phyloP scores from a whole-genome alignment of 1,284 basidiomycete species.

The Leucoagaricus sp. region DNA sequence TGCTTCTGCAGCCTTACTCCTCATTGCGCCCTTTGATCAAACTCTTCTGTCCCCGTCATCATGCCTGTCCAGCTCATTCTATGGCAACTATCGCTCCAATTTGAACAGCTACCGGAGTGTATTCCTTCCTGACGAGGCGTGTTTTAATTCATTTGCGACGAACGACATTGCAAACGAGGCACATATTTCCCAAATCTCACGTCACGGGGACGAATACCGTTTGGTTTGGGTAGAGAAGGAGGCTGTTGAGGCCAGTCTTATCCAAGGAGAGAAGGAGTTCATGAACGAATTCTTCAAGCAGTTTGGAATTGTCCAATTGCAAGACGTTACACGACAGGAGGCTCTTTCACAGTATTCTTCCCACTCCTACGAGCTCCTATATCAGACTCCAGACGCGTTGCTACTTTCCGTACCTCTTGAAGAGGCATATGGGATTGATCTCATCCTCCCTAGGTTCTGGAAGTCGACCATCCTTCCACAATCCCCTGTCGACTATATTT shows the following conservation, averaged over 20 bases:
- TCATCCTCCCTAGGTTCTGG: constrained; percentile 61
- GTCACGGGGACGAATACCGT: constrained; percentile 30
- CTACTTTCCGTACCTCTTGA: constrained; percentile 45
- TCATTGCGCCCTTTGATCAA: constrained; percentile 41
- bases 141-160: constrained; percentile 29
- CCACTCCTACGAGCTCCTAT: constrained; percentile 35
- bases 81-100: constrained; percentile 51
- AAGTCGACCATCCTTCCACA: constrained; percentile 54
- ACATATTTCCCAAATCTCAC: constrained; percentile 10
- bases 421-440: constrained; percentile 43
- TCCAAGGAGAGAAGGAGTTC: constrained; percentile 12
- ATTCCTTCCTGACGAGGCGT: constrained; percentile 36
- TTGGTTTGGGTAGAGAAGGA: constrained; percentile 66
- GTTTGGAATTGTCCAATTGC: constrained; percentile 16
- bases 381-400: constrained; percentile 41
- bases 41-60: constrained; percentile 32
- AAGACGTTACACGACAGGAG: constrained; percentile 25
- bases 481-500: constrained; percentile 44
- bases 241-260: constrained; percentile 41
- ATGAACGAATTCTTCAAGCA: constrained; percentile 10
- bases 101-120: constrained; percentile 42
- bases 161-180: constrained; percentile 27
- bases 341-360: constrained; percentile 28
- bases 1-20: constrained; percentile 32
- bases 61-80: constrained; percentile 53